phyloP scores from a whole-genome alignment of 371 early-diverging fungal genomes.

The Mucor sp. region DNA sequence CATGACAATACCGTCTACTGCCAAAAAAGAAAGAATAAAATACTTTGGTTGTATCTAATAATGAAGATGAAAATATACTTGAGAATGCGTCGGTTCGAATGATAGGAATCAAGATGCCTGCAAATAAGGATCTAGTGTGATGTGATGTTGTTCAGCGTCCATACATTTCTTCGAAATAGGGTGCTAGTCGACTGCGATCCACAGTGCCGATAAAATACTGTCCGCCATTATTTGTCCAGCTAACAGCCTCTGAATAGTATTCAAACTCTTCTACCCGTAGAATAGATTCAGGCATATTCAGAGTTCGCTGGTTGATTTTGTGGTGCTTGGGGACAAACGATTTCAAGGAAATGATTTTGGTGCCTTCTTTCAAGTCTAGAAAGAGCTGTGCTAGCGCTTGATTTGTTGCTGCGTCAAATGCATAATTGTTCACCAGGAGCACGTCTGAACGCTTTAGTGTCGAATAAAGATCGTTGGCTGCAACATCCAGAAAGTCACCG shows the following conservation, averaged over 20 bases:
- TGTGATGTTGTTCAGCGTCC: conserved; percentile 8
- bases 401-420: conserved; percentile 85
- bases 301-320: conserved; percentile 76
- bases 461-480: conserved; percentile 57
- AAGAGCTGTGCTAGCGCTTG: conserved; percentile 82
- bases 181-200: conserved; percentile 67
- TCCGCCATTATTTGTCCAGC: conserved; percentile 92
- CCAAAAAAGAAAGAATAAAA: not conserved
- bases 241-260: conserved; percentile 84
- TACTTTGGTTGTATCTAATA: not conserved
- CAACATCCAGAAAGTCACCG: conserved; percentile 75
- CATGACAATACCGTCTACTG: not conserved
- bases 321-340: conserved; percentile 83
- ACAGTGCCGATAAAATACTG: conserved; percentile 86
- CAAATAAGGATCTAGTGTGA: not conserved
- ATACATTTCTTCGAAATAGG: conserved; percentile 58
- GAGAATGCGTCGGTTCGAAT: not conserved
- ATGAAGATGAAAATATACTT: not conserved
- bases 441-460: conserved; percentile 86
- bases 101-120: not conserved
- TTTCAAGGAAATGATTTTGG: conserved; percentile 80
- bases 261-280: conserved; percentile 73
- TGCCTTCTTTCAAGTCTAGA: conserved; percentile 88
- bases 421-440: conserved; percentile 93
- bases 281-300: conserved; percentile 84